A percentile compares a stretch with the other conserved stretches of the same genome.
These are phyloP conservation scores for Raffaelea ambrosiae DNA, from an alignment of 2,329 filamentous ascomycete genomes.

Conservation along the genomic window DNA sequence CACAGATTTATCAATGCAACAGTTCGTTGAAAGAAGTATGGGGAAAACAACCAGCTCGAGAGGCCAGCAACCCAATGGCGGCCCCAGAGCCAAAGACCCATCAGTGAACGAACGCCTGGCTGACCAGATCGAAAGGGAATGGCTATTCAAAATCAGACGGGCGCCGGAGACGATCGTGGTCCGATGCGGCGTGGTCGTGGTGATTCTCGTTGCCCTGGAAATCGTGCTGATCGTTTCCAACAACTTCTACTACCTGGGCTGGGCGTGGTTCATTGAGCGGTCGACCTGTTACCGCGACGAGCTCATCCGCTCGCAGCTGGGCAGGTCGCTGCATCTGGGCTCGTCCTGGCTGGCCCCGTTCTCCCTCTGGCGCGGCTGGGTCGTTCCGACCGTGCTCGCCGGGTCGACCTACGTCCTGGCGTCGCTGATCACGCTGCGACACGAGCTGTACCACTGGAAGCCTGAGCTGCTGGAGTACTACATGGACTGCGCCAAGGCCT, in stretches of 20 bases:
- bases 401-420: background rate
- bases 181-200: background rate
- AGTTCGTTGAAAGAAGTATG: too few species aligned
- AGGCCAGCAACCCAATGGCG: too few species aligned
- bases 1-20: too few species aligned
- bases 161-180: background rate
- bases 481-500: background rate
- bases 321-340: background rate
- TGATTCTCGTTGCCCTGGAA: background rate
- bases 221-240: background rate
- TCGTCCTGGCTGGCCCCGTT: background rate
- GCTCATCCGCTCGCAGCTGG: background rate
- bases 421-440: background rate
- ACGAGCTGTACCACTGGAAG: conserved; percentile 1
- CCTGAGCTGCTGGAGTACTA: background rate
- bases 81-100: too few species aligned
- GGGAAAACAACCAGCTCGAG: too few species aligned
- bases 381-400: background rate
- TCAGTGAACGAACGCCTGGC: background rate
- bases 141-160: background rate
- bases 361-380: background rate
- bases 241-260: background rate
- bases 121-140: background rate
- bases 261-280: background rate
- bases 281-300: conserved; percentile 2